Conservation (phyloP, 1,139 yeast species). For the Sugiyamaella sp. region DNA sequence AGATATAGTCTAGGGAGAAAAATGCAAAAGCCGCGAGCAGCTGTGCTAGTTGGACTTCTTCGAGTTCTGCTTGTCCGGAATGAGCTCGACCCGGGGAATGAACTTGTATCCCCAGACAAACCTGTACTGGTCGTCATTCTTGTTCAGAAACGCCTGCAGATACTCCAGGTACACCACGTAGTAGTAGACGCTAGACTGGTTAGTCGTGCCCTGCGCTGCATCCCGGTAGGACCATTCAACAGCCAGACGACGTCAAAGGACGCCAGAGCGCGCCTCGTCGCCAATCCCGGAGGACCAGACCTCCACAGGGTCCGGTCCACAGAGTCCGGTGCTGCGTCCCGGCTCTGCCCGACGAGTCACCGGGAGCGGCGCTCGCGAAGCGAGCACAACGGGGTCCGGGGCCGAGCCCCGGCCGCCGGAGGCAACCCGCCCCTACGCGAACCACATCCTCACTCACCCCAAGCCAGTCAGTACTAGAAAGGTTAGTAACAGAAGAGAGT, state of each 20-base stretch:
- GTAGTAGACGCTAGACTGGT: constrained; percentile 56
- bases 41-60: constrained; percentile 5
- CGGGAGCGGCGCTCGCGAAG: too few relatives aligned
- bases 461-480: constrained; percentile 65
- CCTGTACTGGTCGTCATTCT: constrained; percentile 53
- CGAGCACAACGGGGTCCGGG: background rate
- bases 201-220: background rate
- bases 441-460: too few relatives aligned
- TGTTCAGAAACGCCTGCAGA: constrained; percentile 62
- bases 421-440: too few relatives aligned
- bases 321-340: too few relatives aligned
- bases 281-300: too few relatives aligned
- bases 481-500: constrained; percentile 11
- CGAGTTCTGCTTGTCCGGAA: background rate
- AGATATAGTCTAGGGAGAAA: background rate
- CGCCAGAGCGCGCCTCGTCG: too few relatives aligned
- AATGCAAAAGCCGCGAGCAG: background rate
- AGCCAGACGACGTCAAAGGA: too few relatives aligned
- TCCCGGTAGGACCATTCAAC: too few relatives aligned
- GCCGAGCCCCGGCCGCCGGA: constrained; percentile 1
- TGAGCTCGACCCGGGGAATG: constrained; percentile 45
- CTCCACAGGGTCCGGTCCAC: too few relatives aligned
- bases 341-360: too few relatives aligned
- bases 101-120: constrained; percentile 56
- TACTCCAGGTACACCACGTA: constrained; percentile 64